phyloP scores from a whole-genome alignment of 2,329 filamentous ascomycete genomes.

The Colletotrichum theobromicola region DNA sequence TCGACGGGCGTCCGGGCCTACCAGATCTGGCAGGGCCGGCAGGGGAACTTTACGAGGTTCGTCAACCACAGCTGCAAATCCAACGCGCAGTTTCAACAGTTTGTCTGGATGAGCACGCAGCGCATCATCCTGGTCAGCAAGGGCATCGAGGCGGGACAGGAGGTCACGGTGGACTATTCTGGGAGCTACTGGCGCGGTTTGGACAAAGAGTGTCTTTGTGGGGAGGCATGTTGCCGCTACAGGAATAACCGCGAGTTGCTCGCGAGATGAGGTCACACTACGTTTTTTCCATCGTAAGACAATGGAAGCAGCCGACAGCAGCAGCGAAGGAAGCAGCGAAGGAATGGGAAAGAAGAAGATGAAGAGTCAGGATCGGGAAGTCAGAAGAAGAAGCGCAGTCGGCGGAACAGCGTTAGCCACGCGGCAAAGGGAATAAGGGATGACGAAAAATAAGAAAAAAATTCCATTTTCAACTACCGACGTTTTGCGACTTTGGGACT shows the following conservation, averaged over 20 bases:
- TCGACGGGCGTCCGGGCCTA: slow-evolving; percentile 43
- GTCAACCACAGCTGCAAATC: slow-evolving; percentile 64
- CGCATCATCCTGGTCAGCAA: slow-evolving; percentile 60
- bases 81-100: slow-evolving; percentile 61
- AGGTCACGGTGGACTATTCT: slow-evolving; percentile 64
- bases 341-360: background rate
- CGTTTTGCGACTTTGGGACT: background rate
- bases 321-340: background rate
- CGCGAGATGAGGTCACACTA: background rate
- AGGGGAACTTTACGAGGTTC: slow-evolving; percentile 64
- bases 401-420: background rate
- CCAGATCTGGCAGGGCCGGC: slow-evolving; percentile 62
- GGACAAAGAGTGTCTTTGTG: slow-evolving; percentile 60
- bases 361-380: background rate
- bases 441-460: background rate
- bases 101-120: slow-evolving; percentile 61
- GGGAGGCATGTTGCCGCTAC: slow-evolving; percentile 56
- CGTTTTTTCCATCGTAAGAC: background rate
- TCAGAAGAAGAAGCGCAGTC: background rate
- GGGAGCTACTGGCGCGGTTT: slow-evolving; percentile 62
- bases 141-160: slow-evolving; percentile 55
- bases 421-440: background rate
- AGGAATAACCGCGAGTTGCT: slow-evolving; percentile 12
- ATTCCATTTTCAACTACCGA: background rate
- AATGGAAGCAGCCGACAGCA: background rate